phyloP scores from a whole-genome alignment of 2,329 filamentous ascomycete genomes.

The Hortaea sp. region DNA sequence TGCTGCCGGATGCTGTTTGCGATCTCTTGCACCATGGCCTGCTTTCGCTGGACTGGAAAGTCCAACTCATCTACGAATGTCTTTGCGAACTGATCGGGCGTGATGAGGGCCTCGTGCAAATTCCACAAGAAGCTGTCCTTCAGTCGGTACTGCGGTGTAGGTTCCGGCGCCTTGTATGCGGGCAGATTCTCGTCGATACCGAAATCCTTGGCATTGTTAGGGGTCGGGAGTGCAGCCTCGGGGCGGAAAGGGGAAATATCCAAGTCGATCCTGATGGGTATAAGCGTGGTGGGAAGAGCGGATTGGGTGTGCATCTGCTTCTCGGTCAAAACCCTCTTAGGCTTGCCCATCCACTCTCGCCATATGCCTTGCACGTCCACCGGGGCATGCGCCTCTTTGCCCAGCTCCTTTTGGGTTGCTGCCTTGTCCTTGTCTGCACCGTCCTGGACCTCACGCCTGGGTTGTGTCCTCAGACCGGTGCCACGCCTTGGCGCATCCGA shows the following conservation, averaged over 20 bases:
- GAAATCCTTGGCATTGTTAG: conserved; percentile 47
- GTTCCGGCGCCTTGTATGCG: conserved; percentile 69
- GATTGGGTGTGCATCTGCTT: conserved; percentile 56
- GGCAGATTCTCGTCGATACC: conserved; percentile 62
- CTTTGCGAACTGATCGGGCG: conserved; percentile 91
- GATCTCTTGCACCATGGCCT: conserved; percentile 63
- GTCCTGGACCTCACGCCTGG: conserved; percentile 48
- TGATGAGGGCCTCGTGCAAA: conserved; percentile 84
- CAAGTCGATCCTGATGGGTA: conserved; percentile 92
- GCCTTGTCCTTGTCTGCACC: conserved; percentile 42
- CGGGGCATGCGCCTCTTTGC: conserved; percentile 69
- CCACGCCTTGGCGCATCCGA: conserved; percentile 59
- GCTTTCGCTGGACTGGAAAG: conserved; percentile 59
- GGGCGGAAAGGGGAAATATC: conserved; percentile 74
- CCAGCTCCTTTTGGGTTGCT: conserved; percentile 50
- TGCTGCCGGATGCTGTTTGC: conserved; percentile 92
- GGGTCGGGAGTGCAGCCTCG: conserved; percentile 53
- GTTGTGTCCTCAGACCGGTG: conserved; percentile 74
- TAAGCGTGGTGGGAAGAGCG: conserved; percentile 74
- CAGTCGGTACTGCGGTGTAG: conserved; percentile 73
- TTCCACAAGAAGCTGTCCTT: conserved; percentile 98
- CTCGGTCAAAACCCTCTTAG: conserved; percentile 42
- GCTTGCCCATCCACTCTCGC: conserved; percentile 89
- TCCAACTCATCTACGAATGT: conserved; percentile 87
- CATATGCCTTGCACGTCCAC: conserved; percentile 84